Evolutionary conservation across 371 early-diverging fungal species (phyloP).

Genomic region (Mucor circinelloides): DNA sequence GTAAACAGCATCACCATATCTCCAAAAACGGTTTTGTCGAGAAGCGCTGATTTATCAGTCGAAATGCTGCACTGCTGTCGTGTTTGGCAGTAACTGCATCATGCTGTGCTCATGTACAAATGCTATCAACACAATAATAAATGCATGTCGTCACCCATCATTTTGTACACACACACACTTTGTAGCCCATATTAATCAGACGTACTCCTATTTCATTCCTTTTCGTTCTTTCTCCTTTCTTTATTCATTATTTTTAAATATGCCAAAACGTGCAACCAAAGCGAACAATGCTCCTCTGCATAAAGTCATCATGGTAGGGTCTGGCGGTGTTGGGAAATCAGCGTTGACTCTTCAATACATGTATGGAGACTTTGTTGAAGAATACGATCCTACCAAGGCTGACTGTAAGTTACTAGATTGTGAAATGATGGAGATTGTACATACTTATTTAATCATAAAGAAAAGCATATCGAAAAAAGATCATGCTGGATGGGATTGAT

Average conservation of each 20-base stretch:
- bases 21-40: background rate
- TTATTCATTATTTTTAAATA: background rate
- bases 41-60: too few relatives aligned
- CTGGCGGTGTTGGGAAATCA: constrained; percentile 93
- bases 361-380: constrained; percentile 94
- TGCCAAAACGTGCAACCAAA: background rate
- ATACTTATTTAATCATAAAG: background rate
- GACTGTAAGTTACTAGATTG: constrained; percentile 56
- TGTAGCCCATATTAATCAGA: background rate
- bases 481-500: constrained; percentile 68
- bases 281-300: constrained; percentile 59
- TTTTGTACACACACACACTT: background rate
- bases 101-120: too few relatives aligned
- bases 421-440: background rate
- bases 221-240: background rate
- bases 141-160: background rate
- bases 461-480: constrained; percentile 71
- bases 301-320: constrained; percentile 92
- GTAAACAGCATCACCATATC: background rate
- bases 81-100: too few relatives aligned
- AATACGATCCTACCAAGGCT: constrained; percentile 96
- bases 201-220: background rate
- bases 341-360: constrained; percentile 91
- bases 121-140: background rate
- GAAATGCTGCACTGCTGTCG: too few relatives aligned